Conservation (phyloP, 2,329 filamentous ascomycete species). For the Tolypocladium album region DNA sequence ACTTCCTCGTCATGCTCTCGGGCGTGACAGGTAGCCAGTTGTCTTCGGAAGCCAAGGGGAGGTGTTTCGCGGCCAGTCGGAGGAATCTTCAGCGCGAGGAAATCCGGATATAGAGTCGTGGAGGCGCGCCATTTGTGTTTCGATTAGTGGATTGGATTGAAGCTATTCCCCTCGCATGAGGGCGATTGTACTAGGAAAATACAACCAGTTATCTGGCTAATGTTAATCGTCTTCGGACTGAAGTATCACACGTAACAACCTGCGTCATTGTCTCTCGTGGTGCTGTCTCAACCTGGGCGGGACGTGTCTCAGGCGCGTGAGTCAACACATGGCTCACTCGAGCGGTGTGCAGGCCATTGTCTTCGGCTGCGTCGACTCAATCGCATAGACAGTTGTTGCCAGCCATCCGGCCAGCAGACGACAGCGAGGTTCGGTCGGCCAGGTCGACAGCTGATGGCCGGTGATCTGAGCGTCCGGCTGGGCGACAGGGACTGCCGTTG, state of each 20-base stretch:
- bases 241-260: background rate
- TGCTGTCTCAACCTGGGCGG: background rate
- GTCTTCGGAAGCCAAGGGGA: background rate
- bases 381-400: too few relatives aligned
- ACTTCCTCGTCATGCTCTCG: background rate
- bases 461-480: background rate
- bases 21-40: background rate
- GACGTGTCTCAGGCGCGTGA: background rate
- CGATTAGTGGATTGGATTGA: slow-evolving; percentile 5
- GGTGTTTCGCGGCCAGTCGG: background rate
- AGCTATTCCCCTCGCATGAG: background rate
- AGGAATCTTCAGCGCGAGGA: background rate
- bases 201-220: slow-evolving; percentile 11
- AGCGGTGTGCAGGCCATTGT: background rate
- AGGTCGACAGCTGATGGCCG: background rate
- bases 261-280: background rate
- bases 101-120: background rate
- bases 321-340: background rate
- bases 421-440: background rate
- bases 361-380: background rate
- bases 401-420: background rate
- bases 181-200: slow-evolving; percentile 8
- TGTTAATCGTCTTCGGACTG: slow-evolving; percentile 6
- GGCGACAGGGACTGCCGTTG: background rate
- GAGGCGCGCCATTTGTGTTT: background rate